These are phyloP conservation scores for Endogone sp. DNA, from an alignment of 192 early-diverging fungal species.

Conservation along the genomic window DNA sequence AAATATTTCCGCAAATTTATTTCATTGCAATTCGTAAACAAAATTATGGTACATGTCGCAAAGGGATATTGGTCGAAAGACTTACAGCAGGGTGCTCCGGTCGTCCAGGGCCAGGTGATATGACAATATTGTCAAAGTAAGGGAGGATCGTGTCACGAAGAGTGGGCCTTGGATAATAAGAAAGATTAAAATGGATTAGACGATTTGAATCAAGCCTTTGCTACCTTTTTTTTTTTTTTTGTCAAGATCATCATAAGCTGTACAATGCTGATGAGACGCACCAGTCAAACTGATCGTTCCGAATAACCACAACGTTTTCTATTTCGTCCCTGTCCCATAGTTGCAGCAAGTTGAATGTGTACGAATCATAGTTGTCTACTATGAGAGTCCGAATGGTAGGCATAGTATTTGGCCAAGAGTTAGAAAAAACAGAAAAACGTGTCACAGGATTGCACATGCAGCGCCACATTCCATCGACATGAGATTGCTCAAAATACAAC, in stretches of 20 bases:
- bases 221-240: too few relatives aligned
- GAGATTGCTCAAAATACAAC: too few relatives aligned
- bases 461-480: too few relatives aligned
- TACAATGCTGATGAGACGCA: too few relatives aligned
- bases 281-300: slow-evolving; percentile 93
- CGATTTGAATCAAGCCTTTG: too few relatives aligned
- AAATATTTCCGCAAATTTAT: background rate
- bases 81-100: slow-evolving; percentile 57
- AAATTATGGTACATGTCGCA: too few relatives aligned
- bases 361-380: slow-evolving; percentile 97
- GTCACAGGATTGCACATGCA: too few relatives aligned
- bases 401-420: too few relatives aligned
- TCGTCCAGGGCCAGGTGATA: slow-evolving; percentile 92
- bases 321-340: slow-evolving; percentile 44
- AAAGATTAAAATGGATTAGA: slow-evolving; percentile 1
- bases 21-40: background rate
- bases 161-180: slow-evolving; percentile 39
- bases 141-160: slow-evolving; percentile 63
- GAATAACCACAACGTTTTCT: slow-evolving; percentile 71
- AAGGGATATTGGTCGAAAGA: too few relatives aligned
- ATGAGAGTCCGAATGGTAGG: slow-evolving; percentile 59
- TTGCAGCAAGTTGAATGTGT: slow-evolving; percentile 94
- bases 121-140: slow-evolving; percentile 81
- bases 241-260: too few relatives aligned
- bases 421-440: too few relatives aligned